phyloP scores from a whole-genome alignment of 176 grass and related monocot genomes.

The Phyllostachys edulis region DNA sequence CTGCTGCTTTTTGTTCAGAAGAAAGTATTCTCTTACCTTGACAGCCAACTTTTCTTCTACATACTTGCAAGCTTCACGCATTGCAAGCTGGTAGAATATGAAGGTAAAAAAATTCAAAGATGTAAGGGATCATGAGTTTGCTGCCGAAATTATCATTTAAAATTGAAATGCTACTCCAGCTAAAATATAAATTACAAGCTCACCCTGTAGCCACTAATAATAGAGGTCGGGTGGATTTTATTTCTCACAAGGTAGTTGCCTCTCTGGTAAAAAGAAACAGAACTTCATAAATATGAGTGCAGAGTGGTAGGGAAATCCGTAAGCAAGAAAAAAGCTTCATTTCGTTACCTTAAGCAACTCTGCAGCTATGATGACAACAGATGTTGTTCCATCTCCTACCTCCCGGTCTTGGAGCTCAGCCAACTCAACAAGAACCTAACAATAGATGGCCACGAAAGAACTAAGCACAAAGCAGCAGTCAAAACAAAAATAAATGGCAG shows the following conservation, averaged over 20 bases:
- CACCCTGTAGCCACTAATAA: conserved; percentile 95
- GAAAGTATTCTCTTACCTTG: conserved; percentile 47
- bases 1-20: not conserved
- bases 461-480: not conserved
- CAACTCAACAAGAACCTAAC: conserved; percentile 94
- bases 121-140: not conserved
- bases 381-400: conserved; percentile 96
- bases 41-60: conserved; percentile 81
- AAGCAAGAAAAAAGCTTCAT: not conserved
- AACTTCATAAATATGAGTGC: not conserved
- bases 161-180: not conserved
- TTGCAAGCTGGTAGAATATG: conserved; percentile 71
- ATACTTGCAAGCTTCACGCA: conserved; percentile 97
- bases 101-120: conserved; percentile 22
- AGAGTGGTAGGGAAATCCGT: not conserved
- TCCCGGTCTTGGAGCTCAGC: conserved; percentile 93
- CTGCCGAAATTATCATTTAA: conserved; percentile 13
- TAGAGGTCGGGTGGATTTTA: conserved; percentile 95
- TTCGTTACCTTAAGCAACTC: conserved; percentile 82
- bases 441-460: conserved; percentile 8
- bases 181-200: not conserved
- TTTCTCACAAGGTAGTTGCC: conserved; percentile 90
- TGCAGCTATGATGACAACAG: conserved; percentile 77
- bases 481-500: not conserved
- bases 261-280: conserved; percentile 49